A percentile compares a stretch with the other conserved stretches of the same genome.
phyloP scores from a whole-genome alignment of 1,139 yeast genomes.

The Geotrichum australiense region DNA sequence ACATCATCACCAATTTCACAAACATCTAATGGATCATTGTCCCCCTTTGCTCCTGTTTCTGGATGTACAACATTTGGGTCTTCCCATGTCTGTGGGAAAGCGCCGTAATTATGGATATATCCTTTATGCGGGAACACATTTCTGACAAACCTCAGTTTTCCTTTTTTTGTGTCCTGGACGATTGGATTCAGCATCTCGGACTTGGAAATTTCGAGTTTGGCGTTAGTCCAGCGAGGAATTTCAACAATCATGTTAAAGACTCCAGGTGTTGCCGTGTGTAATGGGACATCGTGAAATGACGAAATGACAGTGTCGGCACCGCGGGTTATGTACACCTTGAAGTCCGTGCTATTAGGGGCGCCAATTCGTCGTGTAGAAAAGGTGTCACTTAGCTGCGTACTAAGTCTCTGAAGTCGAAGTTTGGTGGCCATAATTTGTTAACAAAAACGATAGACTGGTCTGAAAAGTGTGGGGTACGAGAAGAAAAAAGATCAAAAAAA shows the following conservation, averaged over 20 bases:
- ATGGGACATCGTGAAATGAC: conserved; percentile 86
- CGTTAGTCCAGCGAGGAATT: conserved; percentile 94
- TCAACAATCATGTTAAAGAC: conserved; percentile 87
- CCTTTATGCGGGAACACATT: conserved; percentile 96
- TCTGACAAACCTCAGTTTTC: conserved; percentile 75
- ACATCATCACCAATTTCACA: conserved; percentile 78
- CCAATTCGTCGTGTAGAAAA: conserved; percentile 57
- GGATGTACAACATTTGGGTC: conserved; percentile 45
- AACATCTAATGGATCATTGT: conserved; percentile 93
- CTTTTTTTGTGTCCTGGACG: conserved; percentile 88
- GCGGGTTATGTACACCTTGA: conserved; percentile 52
- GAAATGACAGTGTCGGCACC: conserved; percentile 75
- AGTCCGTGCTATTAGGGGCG: conserved; percentile 73
- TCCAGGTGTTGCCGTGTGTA: conserved; percentile 55
- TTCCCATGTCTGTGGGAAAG: conserved; percentile 98
- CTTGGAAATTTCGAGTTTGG: conserved; percentile 83
- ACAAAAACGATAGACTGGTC: neutral
- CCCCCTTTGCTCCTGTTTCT: conserved; percentile 62
- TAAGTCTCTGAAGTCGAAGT: neutral
- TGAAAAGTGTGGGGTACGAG: neutral
- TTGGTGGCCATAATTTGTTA: neutral
- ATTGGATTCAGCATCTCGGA: conserved; percentile 75
- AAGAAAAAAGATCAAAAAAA: neutral
- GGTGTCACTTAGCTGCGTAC: neutral
- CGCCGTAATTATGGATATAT: conserved; percentile 93